phyloP scores from a whole-genome alignment of 1,284 basidiomycete species.

The Fomitiporia mediterranea region DNA sequence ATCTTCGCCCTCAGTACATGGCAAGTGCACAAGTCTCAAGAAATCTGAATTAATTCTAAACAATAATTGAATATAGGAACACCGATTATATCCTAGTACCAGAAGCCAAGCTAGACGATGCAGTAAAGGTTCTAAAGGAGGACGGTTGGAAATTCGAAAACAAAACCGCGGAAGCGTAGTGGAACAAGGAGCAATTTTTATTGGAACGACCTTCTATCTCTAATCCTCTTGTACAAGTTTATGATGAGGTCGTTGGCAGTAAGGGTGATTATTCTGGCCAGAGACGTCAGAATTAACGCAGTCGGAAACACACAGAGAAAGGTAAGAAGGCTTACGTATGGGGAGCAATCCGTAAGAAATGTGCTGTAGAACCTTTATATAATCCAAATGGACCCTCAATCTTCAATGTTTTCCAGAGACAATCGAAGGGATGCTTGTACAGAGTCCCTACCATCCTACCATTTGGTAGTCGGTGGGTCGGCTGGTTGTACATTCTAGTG shows the following conservation, averaged over 20 bases:
- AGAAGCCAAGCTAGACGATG: constrained; percentile 37
- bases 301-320: neutral
- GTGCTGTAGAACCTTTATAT: constrained; percentile 84
- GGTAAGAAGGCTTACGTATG: constrained; percentile 61
- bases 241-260: constrained; percentile 85
- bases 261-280: constrained; percentile 70
- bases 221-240: constrained; percentile 57
- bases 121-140: constrained; percentile 36
- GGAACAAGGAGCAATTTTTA: neutral
- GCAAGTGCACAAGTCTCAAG: constrained; percentile 33
- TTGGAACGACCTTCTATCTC: constrained; percentile 6
- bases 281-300: neutral
- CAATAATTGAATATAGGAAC: constrained; percentile 39
- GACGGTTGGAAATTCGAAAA: constrained; percentile 42
- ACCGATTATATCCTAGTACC: constrained; percentile 59
- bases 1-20: constrained; percentile 71
- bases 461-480: constrained; percentile 66
- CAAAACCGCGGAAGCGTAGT: neutral
- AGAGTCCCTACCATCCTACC: constrained; percentile 74
- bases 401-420: constrained; percentile 93
- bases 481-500: constrained; percentile 96
- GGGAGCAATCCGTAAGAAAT: constrained; percentile 88
- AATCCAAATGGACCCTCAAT: constrained; percentile 86
- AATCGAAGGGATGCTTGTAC: constrained; percentile 92
- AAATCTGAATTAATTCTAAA: neutral